Evolutionary conservation across 192 early-diverging fungal species (phyloP), one percentile per base, ranked within the genome.

Genomic region (Linnemannia elongata): DNA sequence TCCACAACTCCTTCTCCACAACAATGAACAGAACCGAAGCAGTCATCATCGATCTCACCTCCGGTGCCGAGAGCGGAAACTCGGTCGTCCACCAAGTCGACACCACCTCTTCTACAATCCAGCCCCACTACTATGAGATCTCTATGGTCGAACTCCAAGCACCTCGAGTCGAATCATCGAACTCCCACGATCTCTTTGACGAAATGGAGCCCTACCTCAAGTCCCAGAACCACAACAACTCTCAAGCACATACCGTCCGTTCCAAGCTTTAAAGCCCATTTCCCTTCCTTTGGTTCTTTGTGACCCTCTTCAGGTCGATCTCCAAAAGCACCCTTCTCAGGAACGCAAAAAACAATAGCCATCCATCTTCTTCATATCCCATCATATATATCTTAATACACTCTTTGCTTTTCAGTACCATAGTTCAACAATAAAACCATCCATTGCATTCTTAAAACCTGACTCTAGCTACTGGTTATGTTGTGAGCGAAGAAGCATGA

Each of bases 31-130:
- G 38, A 72, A 38, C 35, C 39, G 70, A 72, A 42, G 35, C 70
- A 22, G 38, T 72, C 20, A 72, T 72, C 41, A 72, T 72, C 70
- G 41, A 72, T 39, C 70, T 72, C 70, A 72, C 70, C 41, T 38
- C 70, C 18, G 38, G 70, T 41, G 38, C 22, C 20, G 38, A 41
- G 38, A 18, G 9, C 38, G 7, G 6, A 22, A 41, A 38, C 22
- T n/a, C 41, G 10, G 20, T n/a, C 20, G 69, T 27, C n/a, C 60
- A 66, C 12, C 60, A 66, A 66, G 27, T 44, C 39, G 15, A 52
- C 33, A 41, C 74, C 36, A 8, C 30, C 45, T 47, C 42, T n/a
- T 13, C 7, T 24, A 7, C 27, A 35, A 49, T 10, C 27, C n/a
- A 74, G 33, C 54, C 45, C 35, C 54, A 75, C 36, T 24, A 54